These are phyloP conservation scores for Prunus armeniaca DNA, from an alignment of 306 rosid genomes.

Conservation along the genomic window DNA sequence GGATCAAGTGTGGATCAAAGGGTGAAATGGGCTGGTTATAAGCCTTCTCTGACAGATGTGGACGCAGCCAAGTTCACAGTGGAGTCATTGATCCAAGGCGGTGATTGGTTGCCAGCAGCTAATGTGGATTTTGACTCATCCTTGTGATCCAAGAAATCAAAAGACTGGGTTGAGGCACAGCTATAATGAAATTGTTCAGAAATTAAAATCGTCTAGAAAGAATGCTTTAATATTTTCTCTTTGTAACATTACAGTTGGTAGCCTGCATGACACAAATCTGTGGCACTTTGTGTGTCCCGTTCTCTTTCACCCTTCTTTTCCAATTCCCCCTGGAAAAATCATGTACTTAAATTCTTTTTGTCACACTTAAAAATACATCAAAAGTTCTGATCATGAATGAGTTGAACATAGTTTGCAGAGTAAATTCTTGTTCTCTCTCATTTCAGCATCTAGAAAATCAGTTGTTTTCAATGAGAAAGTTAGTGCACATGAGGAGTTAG, in stretches of 20 bases:
- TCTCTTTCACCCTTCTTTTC: not conserved
- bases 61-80: constrained; percentile 60
- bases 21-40: constrained; percentile 76
- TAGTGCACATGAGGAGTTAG: not conserved
- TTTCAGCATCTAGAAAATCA: not conserved
- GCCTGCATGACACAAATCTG: not conserved
- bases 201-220: not conserved
- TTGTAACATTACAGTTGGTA: not conserved
- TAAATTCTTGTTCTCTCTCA: not conserved
- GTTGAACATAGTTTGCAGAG: not conserved
- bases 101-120: constrained; percentile 63
- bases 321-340: not conserved
- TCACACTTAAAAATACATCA: not conserved
- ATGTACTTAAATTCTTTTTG: not conserved
- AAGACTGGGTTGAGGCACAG: too few relatives aligned
- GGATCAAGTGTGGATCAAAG: constrained; percentile 53
- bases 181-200: not conserved
- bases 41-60: constrained; percentile 34
- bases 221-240: not conserved
- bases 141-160: constrained; percentile 29
- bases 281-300: not conserved
- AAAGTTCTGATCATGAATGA: not conserved
- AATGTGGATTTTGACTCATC: constrained; percentile 44
- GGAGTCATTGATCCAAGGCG: constrained; percentile 60
- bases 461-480: not conserved